Percentiles rank a stretch among this genome's conserved stretches.
phyloP scores from a whole-genome alignment of 2,329 filamentous ascomycete genomes.

The Aspergillus vadensis region DNA sequence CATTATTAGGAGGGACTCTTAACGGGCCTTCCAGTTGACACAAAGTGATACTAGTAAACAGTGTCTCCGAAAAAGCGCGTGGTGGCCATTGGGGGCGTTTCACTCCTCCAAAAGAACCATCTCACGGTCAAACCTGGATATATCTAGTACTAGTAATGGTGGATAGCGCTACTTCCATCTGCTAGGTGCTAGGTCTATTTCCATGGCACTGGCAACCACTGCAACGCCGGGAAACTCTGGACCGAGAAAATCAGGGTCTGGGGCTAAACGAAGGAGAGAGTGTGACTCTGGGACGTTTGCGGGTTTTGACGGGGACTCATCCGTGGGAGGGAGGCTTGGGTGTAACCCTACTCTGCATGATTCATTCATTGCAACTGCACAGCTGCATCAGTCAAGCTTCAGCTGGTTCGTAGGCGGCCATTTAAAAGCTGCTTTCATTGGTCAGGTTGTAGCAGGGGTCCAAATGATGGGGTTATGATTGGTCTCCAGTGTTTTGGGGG shows the following conservation, averaged over 20 bases:
- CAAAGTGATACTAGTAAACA: neutral
- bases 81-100: neutral
- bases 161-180: too few relatives aligned
- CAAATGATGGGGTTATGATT: neutral
- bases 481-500: neutral
- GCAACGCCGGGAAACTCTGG: neutral
- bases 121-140: neutral
- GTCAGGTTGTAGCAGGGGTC: neutral
- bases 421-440: neutral
- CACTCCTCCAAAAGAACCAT: neutral
- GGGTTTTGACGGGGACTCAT: neutral
- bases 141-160: neutral
- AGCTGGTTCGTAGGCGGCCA: neutral
- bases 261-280: neutral
- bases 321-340: neutral
- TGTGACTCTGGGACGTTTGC: neutral
- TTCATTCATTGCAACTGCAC: neutral
- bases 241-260: neutral
- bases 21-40: neutral
- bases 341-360: neutral
- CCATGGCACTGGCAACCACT: neutral
- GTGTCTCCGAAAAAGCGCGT: neutral
- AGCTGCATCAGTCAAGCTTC: slow-evolving; percentile 1
- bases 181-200: too few relatives aligned
- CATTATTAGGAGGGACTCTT: neutral